A percentile compares a stretch with the other conserved stretches of the same genome.
Conservation (phyloP, 768 basidiomycete species). For the Suillus lakei region DNA sequence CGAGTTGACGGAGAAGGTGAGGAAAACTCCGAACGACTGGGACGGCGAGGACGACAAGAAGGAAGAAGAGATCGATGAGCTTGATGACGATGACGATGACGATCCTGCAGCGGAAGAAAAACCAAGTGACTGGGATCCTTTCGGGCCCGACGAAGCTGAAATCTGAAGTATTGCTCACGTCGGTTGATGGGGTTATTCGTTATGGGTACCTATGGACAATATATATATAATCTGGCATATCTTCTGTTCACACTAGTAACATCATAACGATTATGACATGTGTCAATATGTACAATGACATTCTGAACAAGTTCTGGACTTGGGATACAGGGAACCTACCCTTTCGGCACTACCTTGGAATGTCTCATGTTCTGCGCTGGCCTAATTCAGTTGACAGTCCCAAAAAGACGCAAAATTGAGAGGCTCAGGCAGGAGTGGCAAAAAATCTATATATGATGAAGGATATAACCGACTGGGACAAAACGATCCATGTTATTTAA, state of each 20-base stretch:
- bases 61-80: constrained; percentile 22
- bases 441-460: not conserved
- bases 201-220: not conserved
- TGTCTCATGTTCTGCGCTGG: not conserved
- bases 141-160: constrained; percentile 30
- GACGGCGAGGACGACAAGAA: constrained; percentile 23
- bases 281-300: not conserved
- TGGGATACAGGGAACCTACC: not conserved
- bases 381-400: not conserved
- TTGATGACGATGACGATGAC: constrained; percentile 15
- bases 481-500: no score
- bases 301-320: not conserved
- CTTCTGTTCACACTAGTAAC: not conserved
- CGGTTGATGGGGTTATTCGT: not conserved
- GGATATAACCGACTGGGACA: not conserved
- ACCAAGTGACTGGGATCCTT: constrained; percentile 36
- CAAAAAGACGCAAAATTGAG: not conserved
- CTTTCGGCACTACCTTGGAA: not conserved
- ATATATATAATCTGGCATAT: constrained; percentile 1
- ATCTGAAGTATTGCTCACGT: constrained; percentile 11
- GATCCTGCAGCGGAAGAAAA: constrained; percentile 33
- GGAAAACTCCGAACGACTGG: constrained; percentile 28
- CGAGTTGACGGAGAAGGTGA: constrained; percentile 33
- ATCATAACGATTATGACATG: not conserved
- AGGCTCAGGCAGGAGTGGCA: not conserved